Evolutionary conservation across 768 basidiomycete genomes (phyloP), one percentile per base, ranked within the genome.

Genomic region (Kwoniella europaea): DNA sequence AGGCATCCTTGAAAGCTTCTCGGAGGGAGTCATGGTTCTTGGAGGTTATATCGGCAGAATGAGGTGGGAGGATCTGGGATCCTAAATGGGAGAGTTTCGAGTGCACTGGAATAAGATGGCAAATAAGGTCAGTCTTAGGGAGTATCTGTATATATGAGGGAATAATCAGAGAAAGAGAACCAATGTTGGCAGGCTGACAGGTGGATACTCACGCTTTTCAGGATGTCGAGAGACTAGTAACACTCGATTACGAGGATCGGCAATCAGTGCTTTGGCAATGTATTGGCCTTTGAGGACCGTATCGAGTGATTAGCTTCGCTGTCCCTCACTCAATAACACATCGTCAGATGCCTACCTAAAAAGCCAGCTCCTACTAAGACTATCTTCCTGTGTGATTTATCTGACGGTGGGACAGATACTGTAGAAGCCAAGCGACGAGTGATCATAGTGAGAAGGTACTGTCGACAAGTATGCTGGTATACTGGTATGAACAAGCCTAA

Each of bases 211-310:
- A 82, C 82, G 73, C 50, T 74, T 85, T 24, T 85, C 72, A 12
- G 91, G 91, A 73, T 86, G 84, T 53, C 90, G 85, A 27, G 90
- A 91, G 27, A 88, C 86, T 3, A 91, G 78, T 76, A 90, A 87
- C 29, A 92, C 86, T 59, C 79, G 84, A 56, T 87, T 84, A 16
- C 81, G 78, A 12, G 84, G 81, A 57, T 77, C 81, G 18, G 80
- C 81, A 18, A 87, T 84, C 22, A 91, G 84, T 2, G 86, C 84
- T 74, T 86, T 86, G 16, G 88, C 88, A 69, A 91, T 89, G 72
- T 89, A 88, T 27, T 27, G 27, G 2, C 27, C 27, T 27, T 27
- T 27, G 27, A 27, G 27, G 27, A 27, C 2, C 27, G 27, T 27
- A 27, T 27, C 27, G 3, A 27, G 27, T 27, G 4, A 27, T 27